A percentile compares a stretch with the other conserved stretches of the same genome.
These are phyloP conservation scores for Phytopythium litorale DNA, from an alignment of 352 stramenopile genomes.

Conservation along the genomic window DNA sequence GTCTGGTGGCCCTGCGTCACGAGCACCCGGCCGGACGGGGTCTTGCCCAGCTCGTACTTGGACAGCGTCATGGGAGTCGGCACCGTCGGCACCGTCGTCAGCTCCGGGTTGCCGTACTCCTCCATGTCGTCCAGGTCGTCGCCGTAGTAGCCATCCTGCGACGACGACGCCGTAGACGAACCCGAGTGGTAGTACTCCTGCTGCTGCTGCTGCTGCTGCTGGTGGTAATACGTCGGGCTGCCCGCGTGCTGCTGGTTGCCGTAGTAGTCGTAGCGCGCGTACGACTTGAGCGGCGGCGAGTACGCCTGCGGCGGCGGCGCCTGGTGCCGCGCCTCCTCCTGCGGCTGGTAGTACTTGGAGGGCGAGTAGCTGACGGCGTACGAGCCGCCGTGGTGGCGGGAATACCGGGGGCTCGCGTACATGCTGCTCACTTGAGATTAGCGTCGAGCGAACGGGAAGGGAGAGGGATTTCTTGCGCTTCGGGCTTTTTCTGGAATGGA, in stretches of 20 bases:
- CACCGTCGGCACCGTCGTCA: constrained; percentile 76
- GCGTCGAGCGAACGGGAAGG: neutral
- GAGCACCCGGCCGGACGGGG: constrained; percentile 69
- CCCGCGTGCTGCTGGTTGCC: constrained; percentile 27
- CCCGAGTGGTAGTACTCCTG: constrained; percentile 69
- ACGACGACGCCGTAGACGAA: constrained; percentile 76
- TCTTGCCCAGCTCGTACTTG: constrained; percentile 77
- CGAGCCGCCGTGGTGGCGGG: constrained; percentile 25
- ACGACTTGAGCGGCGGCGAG: constrained; percentile 33
- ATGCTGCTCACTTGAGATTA: constrained; percentile 11
- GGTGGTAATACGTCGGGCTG: constrained; percentile 45
- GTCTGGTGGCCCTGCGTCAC: constrained; percentile 79
- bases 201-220: constrained; percentile 48
- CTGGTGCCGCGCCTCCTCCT: constrained; percentile 5
- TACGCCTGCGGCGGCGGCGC: constrained; percentile 25
- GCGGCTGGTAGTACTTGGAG: constrained; percentile 18
- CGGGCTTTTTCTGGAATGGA: constrained; percentile 40
- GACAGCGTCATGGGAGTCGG: constrained; percentile 66
- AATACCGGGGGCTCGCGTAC: constrained; percentile 35
- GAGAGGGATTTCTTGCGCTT: constrained; percentile 7
- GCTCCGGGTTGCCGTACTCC: constrained; percentile 60
- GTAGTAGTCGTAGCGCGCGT: constrained; percentile 31
- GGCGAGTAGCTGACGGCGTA: constrained; percentile 15
- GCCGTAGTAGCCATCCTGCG: constrained; percentile 71
- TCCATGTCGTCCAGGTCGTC: constrained; percentile 75